These are phyloP conservation scores for Naganishia randhawae DNA, from an alignment of 768 basidiomycete genomes.

Conservation along the genomic window DNA sequence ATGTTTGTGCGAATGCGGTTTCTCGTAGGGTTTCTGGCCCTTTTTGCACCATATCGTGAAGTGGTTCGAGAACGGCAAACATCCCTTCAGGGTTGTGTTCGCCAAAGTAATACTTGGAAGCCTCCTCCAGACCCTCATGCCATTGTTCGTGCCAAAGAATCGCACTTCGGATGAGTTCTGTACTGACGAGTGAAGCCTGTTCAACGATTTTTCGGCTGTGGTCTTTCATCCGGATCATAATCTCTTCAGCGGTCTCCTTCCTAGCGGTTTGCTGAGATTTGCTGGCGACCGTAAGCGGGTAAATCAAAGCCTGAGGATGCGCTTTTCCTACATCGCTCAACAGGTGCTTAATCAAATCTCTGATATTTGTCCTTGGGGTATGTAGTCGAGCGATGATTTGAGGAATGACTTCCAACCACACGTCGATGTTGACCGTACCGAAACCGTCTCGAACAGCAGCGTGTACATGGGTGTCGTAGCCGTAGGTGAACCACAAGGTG, in stretches of 20 bases:
- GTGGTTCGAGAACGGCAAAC: slow-evolving; percentile 85
- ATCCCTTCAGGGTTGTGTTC: slow-evolving; percentile 96
- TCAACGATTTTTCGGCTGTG: slow-evolving; percentile 82
- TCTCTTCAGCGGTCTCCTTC: slow-evolving; percentile 72
- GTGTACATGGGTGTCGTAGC: slow-evolving; percentile 81
- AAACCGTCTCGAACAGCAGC: slow-evolving; percentile 83
- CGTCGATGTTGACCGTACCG: slow-evolving; percentile 85
- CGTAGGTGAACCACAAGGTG: slow-evolving; percentile 98
- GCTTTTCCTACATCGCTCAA: slow-evolving; percentile 89
- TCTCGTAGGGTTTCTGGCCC: slow-evolving; percentile 92
- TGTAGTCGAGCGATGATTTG: slow-evolving; percentile 99
- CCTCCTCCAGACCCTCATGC: slow-evolving; percentile 98
- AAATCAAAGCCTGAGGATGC: slow-evolving; percentile 95
- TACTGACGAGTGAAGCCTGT: slow-evolving; percentile 85
- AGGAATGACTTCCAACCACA: slow-evolving; percentile 97
- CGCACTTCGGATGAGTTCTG: slow-evolving; percentile 92
- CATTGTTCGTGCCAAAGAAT: slow-evolving; percentile 98
- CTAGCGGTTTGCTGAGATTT: slow-evolving; percentile 84
- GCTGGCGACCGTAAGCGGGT: slow-evolving; percentile 86
- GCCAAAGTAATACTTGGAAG: slow-evolving; percentile 90
- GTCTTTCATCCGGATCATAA: slow-evolving; percentile 90
- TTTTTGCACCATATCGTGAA: slow-evolving; percentile 92
- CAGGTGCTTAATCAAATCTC: slow-evolving; percentile 80
- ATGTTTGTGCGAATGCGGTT: slow-evolving; percentile 88
- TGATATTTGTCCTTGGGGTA: slow-evolving; percentile 80